A percentile compares a stretch with the other conserved stretches of the same genome.
phyloP scores from a whole-genome alignment of 768 basidiomycete genomes.

The Termitomyces sp. region DNA sequence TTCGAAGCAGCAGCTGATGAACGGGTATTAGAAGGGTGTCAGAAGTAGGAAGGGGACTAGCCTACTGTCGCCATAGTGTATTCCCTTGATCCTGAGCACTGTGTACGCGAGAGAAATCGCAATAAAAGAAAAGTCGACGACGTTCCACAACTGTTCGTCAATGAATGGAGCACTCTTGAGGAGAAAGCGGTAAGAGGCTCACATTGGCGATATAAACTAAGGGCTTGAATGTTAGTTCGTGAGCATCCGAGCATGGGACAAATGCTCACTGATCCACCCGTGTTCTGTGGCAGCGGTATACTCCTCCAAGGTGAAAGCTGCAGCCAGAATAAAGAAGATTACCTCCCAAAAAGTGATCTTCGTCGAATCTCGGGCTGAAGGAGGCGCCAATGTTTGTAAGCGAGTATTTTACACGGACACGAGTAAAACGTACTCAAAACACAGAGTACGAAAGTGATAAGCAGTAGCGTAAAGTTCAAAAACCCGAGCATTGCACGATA shows the following conservation, averaged over 20 bases:
- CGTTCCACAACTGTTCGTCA: slow-evolving; percentile 77
- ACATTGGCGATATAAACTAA: slow-evolving; percentile 84
- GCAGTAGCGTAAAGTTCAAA: slow-evolving; percentile 65
- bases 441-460: slow-evolving; percentile 70
- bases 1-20: slow-evolving; percentile 45
- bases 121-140: slow-evolving; percentile 77
- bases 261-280: slow-evolving; percentile 74
- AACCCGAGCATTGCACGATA: slow-evolving; percentile 80
- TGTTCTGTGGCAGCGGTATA: slow-evolving; percentile 86
- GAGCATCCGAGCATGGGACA: slow-evolving; percentile 1
- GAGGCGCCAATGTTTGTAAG: not conserved
- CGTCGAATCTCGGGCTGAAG: slow-evolving; percentile 54
- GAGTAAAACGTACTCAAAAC: slow-evolving; percentile 56
- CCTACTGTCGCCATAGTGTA: slow-evolving; percentile 51
- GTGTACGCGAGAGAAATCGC: slow-evolving; percentile 68
- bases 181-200: slow-evolving; percentile 10
- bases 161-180: not conserved
- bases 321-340: slow-evolving; percentile 71
- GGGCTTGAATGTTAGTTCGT: not conserved
- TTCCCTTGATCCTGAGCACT: slow-evolving; percentile 59
- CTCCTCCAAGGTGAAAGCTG: slow-evolving; percentile 81
- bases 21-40: not conserved
- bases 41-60: not conserved
- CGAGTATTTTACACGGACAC: not conserved
- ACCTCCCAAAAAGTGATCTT: slow-evolving; percentile 59